phyloP scores from a whole-genome alignment of 169 alveolate genomes.

The Plasmodium ovale region DNA sequence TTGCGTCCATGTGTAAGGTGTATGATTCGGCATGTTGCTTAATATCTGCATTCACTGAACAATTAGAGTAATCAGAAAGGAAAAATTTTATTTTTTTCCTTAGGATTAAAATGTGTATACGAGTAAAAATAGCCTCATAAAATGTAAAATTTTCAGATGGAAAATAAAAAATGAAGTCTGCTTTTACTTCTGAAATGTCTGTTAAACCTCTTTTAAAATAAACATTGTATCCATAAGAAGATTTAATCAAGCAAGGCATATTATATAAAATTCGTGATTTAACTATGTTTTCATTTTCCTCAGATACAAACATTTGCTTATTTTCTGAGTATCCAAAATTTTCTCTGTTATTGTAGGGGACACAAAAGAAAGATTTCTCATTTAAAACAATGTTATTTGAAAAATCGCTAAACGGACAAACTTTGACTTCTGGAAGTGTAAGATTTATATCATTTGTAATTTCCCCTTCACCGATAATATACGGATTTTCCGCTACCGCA shows the following conservation, averaged over 20 bases:
- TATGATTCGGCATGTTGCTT: slow-evolving; percentile 30
- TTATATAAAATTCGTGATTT: slow-evolving; percentile 36
- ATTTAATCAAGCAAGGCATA: slow-evolving; percentile 72
- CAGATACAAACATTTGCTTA: slow-evolving; percentile 40
- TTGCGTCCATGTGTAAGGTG: slow-evolving; percentile 35
- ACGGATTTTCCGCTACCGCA: slow-evolving; percentile 68
- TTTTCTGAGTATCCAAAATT: slow-evolving; percentile 63
- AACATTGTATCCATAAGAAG: slow-evolving; percentile 70
- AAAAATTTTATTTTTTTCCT: slow-evolving; percentile 27
- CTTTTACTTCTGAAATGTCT: slow-evolving; percentile 33
- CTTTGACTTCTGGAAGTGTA: slow-evolving; percentile 65
- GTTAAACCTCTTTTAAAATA: slow-evolving; percentile 72
- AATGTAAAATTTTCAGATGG: slow-evolving; percentile 69
- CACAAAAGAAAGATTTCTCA: slow-evolving; percentile 59
- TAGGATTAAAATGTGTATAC: slow-evolving; percentile 55
- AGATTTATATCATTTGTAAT: slow-evolving; percentile 51
- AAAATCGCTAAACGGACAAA: slow-evolving; percentile 36
- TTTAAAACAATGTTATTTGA: slow-evolving; percentile 7
- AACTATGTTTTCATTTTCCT: slow-evolving; percentile 24
- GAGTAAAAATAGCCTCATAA: slow-evolving; percentile 67
- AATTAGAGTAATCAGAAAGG: slow-evolving; percentile 49
- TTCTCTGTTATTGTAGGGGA: slow-evolving; percentile 47
- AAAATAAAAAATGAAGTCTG: slow-evolving; percentile 70
- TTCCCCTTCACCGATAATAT: slow-evolving; percentile 30
- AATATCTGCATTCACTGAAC: slow-evolving; percentile 58